Evolutionary conservation across 495 filamentous ascomycete genomes (phyloP).

Genomic region (Aspergillus kassunensis): DNA sequence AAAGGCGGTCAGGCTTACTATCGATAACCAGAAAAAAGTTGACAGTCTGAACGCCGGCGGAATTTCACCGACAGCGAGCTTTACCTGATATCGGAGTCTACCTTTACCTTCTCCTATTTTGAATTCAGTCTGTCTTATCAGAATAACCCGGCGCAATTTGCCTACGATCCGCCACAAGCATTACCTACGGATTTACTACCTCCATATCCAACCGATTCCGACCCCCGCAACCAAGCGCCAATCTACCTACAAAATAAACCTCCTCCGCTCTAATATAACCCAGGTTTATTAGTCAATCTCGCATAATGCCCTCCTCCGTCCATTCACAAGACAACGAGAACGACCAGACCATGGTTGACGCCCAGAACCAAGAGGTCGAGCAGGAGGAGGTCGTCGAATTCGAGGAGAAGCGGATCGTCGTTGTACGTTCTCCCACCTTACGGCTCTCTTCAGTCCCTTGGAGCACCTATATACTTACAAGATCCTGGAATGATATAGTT

Average conservation of each 20-base stretch:
- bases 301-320: constrained; percentile 38
- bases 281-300: too few species aligned
- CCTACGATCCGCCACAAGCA: background rate
- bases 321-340: constrained; percentile 40
- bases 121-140: too few species aligned
- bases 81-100: background rate
- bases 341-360: constrained; percentile 55
- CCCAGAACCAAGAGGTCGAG: constrained; percentile 37
- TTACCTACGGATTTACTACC: background rate
- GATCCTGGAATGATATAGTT: constrained; percentile 41
- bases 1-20: too few species aligned
- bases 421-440: constrained; percentile 40
- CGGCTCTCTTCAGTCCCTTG: background rate
- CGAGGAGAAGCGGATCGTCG: constrained; percentile 51
- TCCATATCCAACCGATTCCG: background rate
- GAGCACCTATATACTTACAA: background rate
- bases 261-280: too few species aligned
- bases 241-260: too few species aligned
- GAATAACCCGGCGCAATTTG: too few species aligned
- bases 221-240: background rate
- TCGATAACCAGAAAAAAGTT: too few species aligned
- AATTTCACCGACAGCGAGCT: too few species aligned
- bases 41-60: too few species aligned
- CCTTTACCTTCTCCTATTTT: background rate
- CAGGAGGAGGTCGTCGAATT: constrained; percentile 41